These are phyloP conservation scores for Moricandia arvensis DNA, from an alignment of 345 rosid species.

Conservation along the genomic window DNA sequence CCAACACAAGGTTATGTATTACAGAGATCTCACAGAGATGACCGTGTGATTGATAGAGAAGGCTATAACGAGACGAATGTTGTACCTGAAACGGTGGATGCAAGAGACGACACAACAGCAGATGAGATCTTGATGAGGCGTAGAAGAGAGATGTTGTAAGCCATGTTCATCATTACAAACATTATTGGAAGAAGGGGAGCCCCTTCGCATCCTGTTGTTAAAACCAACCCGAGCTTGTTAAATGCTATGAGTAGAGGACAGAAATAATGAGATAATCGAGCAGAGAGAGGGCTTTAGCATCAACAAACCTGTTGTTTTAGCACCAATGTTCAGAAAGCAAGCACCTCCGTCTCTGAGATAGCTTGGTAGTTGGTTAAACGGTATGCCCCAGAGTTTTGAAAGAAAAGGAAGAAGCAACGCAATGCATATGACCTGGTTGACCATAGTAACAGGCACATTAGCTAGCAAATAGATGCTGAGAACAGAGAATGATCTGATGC, in stretches of 20 bases:
- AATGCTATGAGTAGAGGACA: background rate
- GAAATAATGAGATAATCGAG: background rate
- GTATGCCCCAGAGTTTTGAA: constrained; percentile 95
- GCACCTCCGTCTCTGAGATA: constrained; percentile 88
- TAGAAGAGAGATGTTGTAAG: constrained; percentile 79
- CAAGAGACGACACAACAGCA: constrained; percentile 83
- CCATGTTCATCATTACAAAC: constrained; percentile 84
- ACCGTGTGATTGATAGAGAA: background rate
- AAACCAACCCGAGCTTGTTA: constrained; percentile 10
- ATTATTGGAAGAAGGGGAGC: constrained; percentile 88
- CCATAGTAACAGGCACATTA: constrained; percentile 24
- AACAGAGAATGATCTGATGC: background rate
- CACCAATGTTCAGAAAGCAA: constrained; percentile 80
- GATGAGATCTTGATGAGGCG: constrained; percentile 94
- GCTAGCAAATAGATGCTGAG: background rate
- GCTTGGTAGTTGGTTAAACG: constrained; percentile 77
- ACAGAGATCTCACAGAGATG: background rate
- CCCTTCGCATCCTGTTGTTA: constrained; percentile 77
- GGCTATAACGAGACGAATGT: background rate
- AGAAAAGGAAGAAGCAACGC: constrained; percentile 83
- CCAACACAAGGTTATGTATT: background rate
- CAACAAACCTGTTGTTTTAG: constrained; percentile 60
- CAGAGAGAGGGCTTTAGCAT: background rate
- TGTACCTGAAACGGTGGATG: constrained; percentile 92
- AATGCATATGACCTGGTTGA: constrained; percentile 67